Evolutionary conservation across 345 rosid species (phyloP).

Genomic region (Hypericum androsaemum): DNA sequence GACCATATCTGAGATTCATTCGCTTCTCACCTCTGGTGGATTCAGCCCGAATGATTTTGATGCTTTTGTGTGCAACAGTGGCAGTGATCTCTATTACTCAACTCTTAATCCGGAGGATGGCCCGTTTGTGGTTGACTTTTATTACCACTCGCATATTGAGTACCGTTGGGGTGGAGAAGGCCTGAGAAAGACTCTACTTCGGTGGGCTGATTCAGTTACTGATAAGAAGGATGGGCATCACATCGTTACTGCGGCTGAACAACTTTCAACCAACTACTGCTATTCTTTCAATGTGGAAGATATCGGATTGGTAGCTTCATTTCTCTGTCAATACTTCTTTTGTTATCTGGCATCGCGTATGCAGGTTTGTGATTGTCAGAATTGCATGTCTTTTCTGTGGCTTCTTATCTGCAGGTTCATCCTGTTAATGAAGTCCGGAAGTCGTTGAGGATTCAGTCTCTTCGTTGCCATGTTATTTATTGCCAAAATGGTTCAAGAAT

Average conservation of each 20-base stretch:
- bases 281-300: conserved; percentile 61
- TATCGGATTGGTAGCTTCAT: conserved; percentile 45
- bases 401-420: conserved; percentile 42
- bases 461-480: conserved; percentile 73
- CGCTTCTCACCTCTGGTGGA: conserved; percentile 57
- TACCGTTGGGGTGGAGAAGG: conserved; percentile 99
- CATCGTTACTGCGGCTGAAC: conserved; percentile 60
- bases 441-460: conserved; percentile 76
- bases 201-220: conserved; percentile 62
- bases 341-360: too few relatives aligned
- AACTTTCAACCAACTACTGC: conserved; percentile 80
- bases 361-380: too few relatives aligned
- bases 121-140: conserved; percentile 71
- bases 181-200: conserved; percentile 79
- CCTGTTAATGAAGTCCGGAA: conserved; percentile 83
- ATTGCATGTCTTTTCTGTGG: background rate
- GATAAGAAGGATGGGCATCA: conserved; percentile 50
- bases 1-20: conserved; percentile 71
- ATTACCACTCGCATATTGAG: conserved; percentile 92
- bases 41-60: conserved; percentile 76
- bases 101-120: conserved; percentile 50
- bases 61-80: conserved; percentile 91
- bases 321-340: background rate
- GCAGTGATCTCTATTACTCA: conserved; percentile 90
- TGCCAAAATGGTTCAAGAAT: conserved; percentile 75